Conservation (phyloP, 306 rosid species). For the Pyrus bretschneideri region DNA sequence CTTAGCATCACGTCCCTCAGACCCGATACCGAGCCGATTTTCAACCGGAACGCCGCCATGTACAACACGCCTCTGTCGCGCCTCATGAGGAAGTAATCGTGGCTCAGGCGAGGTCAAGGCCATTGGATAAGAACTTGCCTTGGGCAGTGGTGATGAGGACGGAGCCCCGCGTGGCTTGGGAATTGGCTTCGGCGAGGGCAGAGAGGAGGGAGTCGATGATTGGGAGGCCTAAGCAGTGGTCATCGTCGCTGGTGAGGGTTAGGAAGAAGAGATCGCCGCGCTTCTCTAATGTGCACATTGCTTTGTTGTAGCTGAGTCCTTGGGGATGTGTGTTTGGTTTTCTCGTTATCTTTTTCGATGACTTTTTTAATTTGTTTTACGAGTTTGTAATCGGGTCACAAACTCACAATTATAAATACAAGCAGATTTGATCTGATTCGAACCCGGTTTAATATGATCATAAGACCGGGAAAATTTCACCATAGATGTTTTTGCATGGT, state of each 20-base stretch:
- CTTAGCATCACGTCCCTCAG: constrained; percentile 41
- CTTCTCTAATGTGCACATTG: constrained; percentile 64
- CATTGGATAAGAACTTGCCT: constrained; percentile 68
- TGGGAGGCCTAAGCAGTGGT: constrained; percentile 50
- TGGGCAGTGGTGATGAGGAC: constrained; percentile 65
- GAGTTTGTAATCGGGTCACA: not conserved
- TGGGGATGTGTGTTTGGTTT: not conserved
- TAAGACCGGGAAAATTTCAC: too few relatives aligned
- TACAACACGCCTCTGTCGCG: constrained; percentile 53
- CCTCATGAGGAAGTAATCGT: constrained; percentile 63
- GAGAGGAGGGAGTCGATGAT: constrained; percentile 43
- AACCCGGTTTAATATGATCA: too few relatives aligned
- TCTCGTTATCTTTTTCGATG: not conserved
- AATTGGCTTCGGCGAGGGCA: constrained; percentile 26
- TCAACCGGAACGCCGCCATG: constrained; percentile 34
- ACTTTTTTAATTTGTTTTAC: not conserved
- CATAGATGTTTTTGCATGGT: too few relatives aligned
- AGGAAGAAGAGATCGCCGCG: constrained; percentile 50
- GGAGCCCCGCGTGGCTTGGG: constrained; percentile 49
- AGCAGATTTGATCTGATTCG: not conserved
- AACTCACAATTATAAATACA: not conserved
- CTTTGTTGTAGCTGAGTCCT: not conserved
- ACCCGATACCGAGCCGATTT: constrained; percentile 32
- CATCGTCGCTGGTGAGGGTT: constrained; percentile 48
- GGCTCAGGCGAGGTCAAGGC: constrained; percentile 57